These are phyloP conservation scores for Bassia scoparia DNA, from an alignment of 148 eudicot species.

Conservation along the genomic window DNA sequence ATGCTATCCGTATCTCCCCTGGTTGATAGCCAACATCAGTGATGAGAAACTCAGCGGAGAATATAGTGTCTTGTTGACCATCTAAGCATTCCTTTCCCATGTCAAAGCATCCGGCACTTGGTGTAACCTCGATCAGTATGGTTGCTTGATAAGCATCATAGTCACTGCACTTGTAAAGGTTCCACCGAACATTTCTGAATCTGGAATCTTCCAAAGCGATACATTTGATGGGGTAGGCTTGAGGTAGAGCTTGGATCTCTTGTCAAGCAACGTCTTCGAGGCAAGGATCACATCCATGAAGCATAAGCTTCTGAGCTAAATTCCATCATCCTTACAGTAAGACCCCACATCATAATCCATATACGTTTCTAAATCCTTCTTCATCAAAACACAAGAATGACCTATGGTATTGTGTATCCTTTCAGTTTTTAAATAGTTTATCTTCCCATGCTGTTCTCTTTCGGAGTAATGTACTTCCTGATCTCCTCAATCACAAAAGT, in stretches of 20 bases:
- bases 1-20: constrained; percentile 79
- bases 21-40: constrained; percentile 67
- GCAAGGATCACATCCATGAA: constrained; percentile 93
- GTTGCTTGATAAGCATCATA: constrained; percentile 75
- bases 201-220: constrained; percentile 85
- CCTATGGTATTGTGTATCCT: constrained; percentile 80
- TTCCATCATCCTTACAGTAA: constrained; percentile 95
- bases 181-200: constrained; percentile 86
- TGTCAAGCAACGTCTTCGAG: constrained; percentile 84
- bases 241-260: constrained; percentile 72
- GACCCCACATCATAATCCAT: constrained; percentile 96
- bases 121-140: constrained; percentile 71
- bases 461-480: constrained; percentile 88
- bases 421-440: constrained; percentile 60
- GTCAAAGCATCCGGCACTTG: constrained; percentile 82
- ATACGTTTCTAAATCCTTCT: constrained; percentile 72
- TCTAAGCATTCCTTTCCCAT: constrained; percentile 83
- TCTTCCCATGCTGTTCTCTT: constrained; percentile 64
- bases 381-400: constrained; percentile 78
- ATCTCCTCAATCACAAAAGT: constrained; percentile 79
- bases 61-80: constrained; percentile 49
- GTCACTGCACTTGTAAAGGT: constrained; percentile 66
- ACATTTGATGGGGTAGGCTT: constrained; percentile 77
- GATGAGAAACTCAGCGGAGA: constrained; percentile 55
- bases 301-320: constrained; percentile 84